phyloP scores from a whole-genome alignment of 2,329 filamentous ascomycete species.

The Penicillium decumbens region DNA sequence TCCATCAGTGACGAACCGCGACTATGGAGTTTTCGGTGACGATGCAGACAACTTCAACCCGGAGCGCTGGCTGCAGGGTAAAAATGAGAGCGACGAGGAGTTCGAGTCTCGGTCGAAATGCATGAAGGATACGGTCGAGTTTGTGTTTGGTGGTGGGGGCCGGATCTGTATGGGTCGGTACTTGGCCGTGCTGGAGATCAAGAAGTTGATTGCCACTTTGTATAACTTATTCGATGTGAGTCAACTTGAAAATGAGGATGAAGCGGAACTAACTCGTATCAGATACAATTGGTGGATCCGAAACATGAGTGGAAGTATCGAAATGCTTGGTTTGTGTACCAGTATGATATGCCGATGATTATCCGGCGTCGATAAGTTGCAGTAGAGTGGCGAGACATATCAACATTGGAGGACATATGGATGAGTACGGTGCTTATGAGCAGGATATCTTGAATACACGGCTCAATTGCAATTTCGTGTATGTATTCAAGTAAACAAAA shows the following conservation, averaged over 20 bases:
- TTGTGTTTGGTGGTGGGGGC: conserved; percentile 51
- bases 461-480: conserved; percentile 8
- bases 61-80: conserved; percentile 46
- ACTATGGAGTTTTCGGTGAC: conserved; percentile 43
- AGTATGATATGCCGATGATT: conserved; percentile 51
- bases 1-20: conserved; percentile 35
- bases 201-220: conserved; percentile 55
- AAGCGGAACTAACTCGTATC: conserved; percentile 26
- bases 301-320: conserved; percentile 50
- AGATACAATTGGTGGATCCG: conserved; percentile 52
- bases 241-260: background rate
- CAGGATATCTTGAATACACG: conserved; percentile 6
- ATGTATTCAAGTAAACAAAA: conserved; percentile 9
- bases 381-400: too few species aligned
- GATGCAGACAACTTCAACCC: conserved; percentile 47
- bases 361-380: conserved; percentile 6
- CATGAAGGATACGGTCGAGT: conserved; percentile 39
- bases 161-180: conserved; percentile 55
- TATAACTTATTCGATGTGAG: conserved; percentile 20
- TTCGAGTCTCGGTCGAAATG: conserved; percentile 33
- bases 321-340: conserved; percentile 58
- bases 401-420: background rate
- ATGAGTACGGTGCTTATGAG: background rate
- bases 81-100: conserved; percentile 31
- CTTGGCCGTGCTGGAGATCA: conserved; percentile 54